Evolutionary conservation across 106 monocot genomes (phyloP).

Genomic region (Ottelia alismoides): DNA sequence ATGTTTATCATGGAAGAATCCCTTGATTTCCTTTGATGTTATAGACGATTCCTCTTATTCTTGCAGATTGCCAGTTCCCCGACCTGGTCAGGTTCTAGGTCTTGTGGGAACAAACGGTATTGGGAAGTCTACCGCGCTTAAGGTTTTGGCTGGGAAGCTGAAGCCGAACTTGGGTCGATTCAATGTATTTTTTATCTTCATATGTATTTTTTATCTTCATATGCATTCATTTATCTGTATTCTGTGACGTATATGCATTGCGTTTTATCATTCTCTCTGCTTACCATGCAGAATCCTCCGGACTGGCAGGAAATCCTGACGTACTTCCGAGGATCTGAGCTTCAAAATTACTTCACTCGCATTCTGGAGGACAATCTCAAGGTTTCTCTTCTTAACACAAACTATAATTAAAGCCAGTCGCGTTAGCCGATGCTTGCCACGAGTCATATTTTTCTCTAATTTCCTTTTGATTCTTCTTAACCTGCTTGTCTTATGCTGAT

Average conservation of each 20-base stretch:
- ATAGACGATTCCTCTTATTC: too few species aligned
- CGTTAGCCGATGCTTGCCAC: too few species aligned
- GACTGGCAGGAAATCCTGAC: constrained; percentile 98
- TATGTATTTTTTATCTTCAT: too few species aligned
- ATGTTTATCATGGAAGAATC: too few species aligned
- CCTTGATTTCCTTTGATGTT: too few species aligned
- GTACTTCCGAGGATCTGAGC: constrained; percentile 93
- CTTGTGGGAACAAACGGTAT: constrained; percentile 97
- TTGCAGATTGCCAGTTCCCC: constrained; percentile 85
- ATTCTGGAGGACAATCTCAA: constrained; percentile 92
- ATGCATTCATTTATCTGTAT: background rate
- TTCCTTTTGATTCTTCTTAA: too few species aligned
- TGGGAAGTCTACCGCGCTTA: constrained; percentile 97
- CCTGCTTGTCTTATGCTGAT: too few species aligned
- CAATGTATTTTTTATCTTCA: constrained; percentile 55
- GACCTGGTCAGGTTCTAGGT: constrained; percentile 94
- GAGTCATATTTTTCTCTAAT: too few species aligned
- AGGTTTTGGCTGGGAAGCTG: constrained; percentile 91
- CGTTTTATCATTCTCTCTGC: background rate
- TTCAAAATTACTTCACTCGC: constrained; percentile 93
- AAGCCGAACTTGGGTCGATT: constrained; percentile 98
- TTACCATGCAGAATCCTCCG: constrained; percentile 75
- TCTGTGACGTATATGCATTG: background rate
- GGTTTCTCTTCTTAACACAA: too few species aligned
- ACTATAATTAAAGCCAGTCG: too few species aligned